Evolutionary conservation across 257 asterid genomes (phyloP).

Genomic region (Cynanchum wilfordii): DNA sequence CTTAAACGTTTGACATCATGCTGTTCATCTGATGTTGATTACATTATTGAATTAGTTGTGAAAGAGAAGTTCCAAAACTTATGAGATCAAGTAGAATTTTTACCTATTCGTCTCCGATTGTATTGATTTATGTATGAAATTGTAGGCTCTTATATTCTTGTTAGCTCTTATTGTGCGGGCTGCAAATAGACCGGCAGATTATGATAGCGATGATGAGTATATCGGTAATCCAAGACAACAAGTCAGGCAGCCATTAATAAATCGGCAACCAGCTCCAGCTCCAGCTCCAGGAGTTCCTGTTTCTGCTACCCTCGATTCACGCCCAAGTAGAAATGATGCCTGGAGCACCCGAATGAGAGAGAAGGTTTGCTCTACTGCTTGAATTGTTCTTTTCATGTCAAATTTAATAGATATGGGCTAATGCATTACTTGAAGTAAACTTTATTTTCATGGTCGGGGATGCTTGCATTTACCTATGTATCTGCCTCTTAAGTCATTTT

Average conservation of each 20-base stretch:
- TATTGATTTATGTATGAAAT: slow-evolving; percentile 2
- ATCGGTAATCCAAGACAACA: slow-evolving; percentile 72
- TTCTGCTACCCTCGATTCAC: slow-evolving; percentile 68
- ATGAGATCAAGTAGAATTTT: too few species aligned
- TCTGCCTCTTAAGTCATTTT: background rate
- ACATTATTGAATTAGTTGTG: background rate
- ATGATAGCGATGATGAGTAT: slow-evolving; percentile 97
- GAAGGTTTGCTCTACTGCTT: slow-evolving; percentile 44
- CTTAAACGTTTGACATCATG: background rate
- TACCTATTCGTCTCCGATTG: background rate
- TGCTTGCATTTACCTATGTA: background rate
- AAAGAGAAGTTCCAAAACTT: background rate
- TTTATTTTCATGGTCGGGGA: background rate
- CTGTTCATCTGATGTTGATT: background rate
- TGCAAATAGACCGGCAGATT: slow-evolving; percentile 78
- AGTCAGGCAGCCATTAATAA: slow-evolving; percentile 79
- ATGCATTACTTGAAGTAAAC: slow-evolving; percentile 1
- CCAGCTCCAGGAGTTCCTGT: slow-evolving; percentile 77
- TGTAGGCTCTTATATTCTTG: slow-evolving; percentile 87
- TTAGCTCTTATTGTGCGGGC: slow-evolving; percentile 89
- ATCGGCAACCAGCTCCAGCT: slow-evolving; percentile 57
- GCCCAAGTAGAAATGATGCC: slow-evolving; percentile 91
- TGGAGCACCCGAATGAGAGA: slow-evolving; percentile 99
- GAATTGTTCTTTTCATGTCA: background rate
- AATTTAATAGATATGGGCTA: background rate